Evolutionary conservation across 2,329 filamentous ascomycete genomes (phyloP).

Genomic region (Hymenoscyphus linearis): DNA sequence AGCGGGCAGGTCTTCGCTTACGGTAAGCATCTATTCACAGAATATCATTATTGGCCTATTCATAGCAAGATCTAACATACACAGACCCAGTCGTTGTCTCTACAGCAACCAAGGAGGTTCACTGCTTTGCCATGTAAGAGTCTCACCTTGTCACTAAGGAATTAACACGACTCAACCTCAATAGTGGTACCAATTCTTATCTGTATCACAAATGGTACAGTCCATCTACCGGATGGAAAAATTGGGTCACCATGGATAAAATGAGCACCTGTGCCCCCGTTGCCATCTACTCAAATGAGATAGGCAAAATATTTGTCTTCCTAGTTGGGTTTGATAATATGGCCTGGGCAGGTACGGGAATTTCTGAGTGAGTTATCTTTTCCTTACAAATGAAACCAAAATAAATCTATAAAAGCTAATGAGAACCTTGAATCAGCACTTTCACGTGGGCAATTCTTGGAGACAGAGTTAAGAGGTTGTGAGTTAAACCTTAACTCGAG

Average conservation of each 20-base stretch:
- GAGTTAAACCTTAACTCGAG: too few species aligned
- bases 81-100: not conserved
- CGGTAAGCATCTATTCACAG: not conserved
- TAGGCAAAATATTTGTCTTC: not conserved
- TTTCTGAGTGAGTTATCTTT: too few species aligned
- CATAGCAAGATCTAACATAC: not conserved
- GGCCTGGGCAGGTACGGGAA: too few species aligned
- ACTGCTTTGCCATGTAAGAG: not conserved
- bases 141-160: not conserved
- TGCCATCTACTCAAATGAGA: not conserved
- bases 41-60: not conserved
- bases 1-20: not conserved
- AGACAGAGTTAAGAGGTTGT: too few species aligned
- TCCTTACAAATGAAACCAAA: too few species aligned
- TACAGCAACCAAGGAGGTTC: not conserved
- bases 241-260: not conserved
- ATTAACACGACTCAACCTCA: not conserved
- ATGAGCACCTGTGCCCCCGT: not conserved
- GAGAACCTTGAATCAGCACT: too few species aligned
- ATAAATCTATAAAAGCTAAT: too few species aligned
- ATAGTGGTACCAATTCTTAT: not conserved
- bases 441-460: too few species aligned
- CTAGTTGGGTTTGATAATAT: too few species aligned
- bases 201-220: not conserved
- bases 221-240: not conserved